Percentiles rank a stretch among this genome's conserved stretches.
Conservation (phyloP, 2,329 filamentous ascomycete species). For the Aspergillus luchuensis region DNA sequence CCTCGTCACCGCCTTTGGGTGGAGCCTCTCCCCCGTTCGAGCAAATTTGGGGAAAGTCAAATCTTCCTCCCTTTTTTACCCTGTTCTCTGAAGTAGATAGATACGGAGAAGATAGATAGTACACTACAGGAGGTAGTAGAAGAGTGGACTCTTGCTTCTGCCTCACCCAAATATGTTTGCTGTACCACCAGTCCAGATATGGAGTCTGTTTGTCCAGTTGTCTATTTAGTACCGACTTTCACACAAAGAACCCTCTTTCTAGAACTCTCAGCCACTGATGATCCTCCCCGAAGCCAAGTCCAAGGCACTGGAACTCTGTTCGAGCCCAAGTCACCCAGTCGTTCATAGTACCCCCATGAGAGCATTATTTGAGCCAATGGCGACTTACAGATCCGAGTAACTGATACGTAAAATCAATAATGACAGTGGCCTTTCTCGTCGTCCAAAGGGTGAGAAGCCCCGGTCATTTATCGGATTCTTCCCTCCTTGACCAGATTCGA, state of each 20-base stretch:
- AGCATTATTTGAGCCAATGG: background rate
- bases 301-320: background rate
- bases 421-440: background rate
- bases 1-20: slow-evolving; percentile 27
- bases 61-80: background rate
- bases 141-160: background rate
- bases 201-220: no score
- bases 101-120: no score
- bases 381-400: background rate
- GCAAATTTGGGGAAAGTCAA: slow-evolving; percentile 6
- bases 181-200: no score
- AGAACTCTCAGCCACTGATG: background rate
- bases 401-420: background rate
- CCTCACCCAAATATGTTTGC: background rate
- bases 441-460: background rate
- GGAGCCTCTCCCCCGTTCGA: background rate
- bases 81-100: no score
- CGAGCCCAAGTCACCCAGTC: background rate
- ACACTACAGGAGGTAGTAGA: no score
- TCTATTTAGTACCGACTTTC: background rate
- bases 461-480: background rate
- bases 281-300: background rate
- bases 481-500: background rate
- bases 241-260: background rate
- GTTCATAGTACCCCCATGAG: background rate